phyloP scores from a whole-genome alignment of 192 early-diverging fungal species.

The Entophlyctis helioformis region DNA sequence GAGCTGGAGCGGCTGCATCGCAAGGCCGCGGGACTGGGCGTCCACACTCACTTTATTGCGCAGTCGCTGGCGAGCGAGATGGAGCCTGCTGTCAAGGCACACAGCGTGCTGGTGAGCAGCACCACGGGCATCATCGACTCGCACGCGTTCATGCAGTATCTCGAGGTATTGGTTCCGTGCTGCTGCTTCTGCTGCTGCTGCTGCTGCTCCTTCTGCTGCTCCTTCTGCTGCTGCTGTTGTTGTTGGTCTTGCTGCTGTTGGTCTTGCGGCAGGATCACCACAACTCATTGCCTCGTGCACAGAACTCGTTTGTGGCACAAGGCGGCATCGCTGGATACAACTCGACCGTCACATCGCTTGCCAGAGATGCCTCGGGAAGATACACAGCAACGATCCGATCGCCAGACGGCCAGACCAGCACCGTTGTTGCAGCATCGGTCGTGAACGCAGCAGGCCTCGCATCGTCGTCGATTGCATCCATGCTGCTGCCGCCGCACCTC shows the following conservation, averaged over 20 bases:
- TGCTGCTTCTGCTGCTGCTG: not conserved
- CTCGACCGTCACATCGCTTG: slow-evolving; percentile 2
- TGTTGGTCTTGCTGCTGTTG: not conserved
- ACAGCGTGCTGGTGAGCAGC: slow-evolving; percentile 47
- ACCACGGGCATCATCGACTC: slow-evolving; percentile 78
- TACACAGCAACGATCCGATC: slow-evolving; percentile 2
- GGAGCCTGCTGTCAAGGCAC: slow-evolving; percentile 52
- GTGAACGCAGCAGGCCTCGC: slow-evolving; percentile 72
- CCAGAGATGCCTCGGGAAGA: not conserved
- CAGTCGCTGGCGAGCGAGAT: slow-evolving; percentile 1
- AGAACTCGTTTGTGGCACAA: not conserved
- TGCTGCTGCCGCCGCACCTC: slow-evolving; percentile 10
- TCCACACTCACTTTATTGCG: slow-evolving; percentile 38
- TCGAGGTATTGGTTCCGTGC: slow-evolving; percentile 40
- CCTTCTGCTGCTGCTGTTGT: not conserved
- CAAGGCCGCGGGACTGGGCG: slow-evolving; percentile 42
- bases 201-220: not conserved
- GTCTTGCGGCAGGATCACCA: not conserved
- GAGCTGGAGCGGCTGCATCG: slow-evolving; percentile 34
- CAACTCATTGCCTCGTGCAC: not conserved
- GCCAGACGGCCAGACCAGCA: slow-evolving; percentile 18
- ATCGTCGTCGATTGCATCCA: slow-evolving; percentile 47
- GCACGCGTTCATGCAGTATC: slow-evolving; percentile 51
- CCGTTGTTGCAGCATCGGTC: slow-evolving; percentile 41
- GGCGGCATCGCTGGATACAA: slow-evolving; percentile 5